Percentiles rank a stretch among this genome's conserved stretches.
Evolutionary conservation across 768 basidiomycete species (phyloP).

Genomic region (Favolaschia claudopus): DNA sequence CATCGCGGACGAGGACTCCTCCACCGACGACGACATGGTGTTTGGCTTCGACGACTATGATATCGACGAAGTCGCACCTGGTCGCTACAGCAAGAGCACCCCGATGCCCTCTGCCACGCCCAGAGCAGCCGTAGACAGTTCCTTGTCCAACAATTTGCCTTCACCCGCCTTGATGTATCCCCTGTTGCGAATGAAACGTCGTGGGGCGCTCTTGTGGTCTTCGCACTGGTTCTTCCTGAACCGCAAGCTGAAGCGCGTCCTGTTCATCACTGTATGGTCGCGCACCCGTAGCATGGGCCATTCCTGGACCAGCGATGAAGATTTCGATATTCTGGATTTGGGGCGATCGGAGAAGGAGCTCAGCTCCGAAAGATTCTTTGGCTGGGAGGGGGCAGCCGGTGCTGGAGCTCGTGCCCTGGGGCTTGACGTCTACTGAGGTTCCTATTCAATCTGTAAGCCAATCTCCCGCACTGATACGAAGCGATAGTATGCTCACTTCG

Average conservation of each 20-base stretch:
- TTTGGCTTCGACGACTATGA: conserved; percentile 88
- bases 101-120: conserved; percentile 49
- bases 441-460: neutral
- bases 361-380: conserved; percentile 62
- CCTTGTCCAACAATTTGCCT: conserved; percentile 45
- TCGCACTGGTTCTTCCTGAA: conserved; percentile 98
- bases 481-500: too few species aligned
- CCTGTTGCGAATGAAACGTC: conserved; percentile 61
- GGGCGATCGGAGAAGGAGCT: conserved; percentile 40
- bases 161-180: conserved; percentile 45
- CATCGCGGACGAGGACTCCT: conserved; percentile 70
- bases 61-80: conserved; percentile 61
- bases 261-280: conserved; percentile 94
- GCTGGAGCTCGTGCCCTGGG: conserved; percentile 88
- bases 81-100: conserved; percentile 45
- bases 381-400: conserved; percentile 81
- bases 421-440: conserved; percentile 40
- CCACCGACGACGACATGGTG: conserved; percentile 73
- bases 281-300: conserved; percentile 67
- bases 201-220: conserved; percentile 91
- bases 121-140: conserved; percentile 47
- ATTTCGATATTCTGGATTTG: conserved; percentile 22
- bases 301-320: conserved; percentile 60
- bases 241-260: conserved; percentile 87
- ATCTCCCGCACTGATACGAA: too few species aligned